These are phyloP conservation scores for Eimeria mitis DNA, from an alignment of 169 alveolate genomes.

Conservation along the genomic window DNA sequence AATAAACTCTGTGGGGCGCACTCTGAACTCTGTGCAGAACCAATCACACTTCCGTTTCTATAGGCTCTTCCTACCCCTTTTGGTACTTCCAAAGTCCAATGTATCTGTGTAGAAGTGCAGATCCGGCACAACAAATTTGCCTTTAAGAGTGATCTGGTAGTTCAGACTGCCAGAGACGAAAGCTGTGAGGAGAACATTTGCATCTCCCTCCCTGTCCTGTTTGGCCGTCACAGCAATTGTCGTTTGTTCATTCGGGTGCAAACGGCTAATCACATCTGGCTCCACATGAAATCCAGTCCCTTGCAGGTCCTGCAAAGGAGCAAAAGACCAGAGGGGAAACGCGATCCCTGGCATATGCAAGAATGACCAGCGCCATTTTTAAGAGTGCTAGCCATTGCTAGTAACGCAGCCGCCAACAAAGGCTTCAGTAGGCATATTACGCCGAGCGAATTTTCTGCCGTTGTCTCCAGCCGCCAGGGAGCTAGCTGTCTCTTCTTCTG, in stretches of 20 bases:
- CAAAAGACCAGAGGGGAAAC: not conserved
- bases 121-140: slow-evolving; percentile 95
- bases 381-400: not conserved
- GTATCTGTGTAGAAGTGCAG: slow-evolving; percentile 89
- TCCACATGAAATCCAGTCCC: slow-evolving; percentile 90
- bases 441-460: not conserved
- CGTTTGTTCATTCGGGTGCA: slow-evolving; percentile 86
- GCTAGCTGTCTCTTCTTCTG: not conserved
- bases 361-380: not conserved
- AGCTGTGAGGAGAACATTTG: slow-evolving; percentile 20
- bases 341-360: not conserved
- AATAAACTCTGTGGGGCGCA: not conserved
- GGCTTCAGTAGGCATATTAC: not conserved
- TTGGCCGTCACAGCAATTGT: slow-evolving; percentile 27
- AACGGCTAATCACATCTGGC: slow-evolving; percentile 88
- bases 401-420: not conserved
- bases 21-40: not conserved
- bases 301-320: slow-evolving; percentile 17
- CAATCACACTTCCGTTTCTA: not conserved
- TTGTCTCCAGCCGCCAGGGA: not conserved
- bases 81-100: slow-evolving; percentile 94
- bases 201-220: slow-evolving; percentile 64
- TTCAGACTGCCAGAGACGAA: slow-evolving; percentile 90
- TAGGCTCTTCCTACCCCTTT: slow-evolving; percentile 31
- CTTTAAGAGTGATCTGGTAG: slow-evolving; percentile 91